Evolutionary conservation across 495 filamentous ascomycete genomes (phyloP).

Genomic region (Barbatosphaeria neglecta): DNA sequence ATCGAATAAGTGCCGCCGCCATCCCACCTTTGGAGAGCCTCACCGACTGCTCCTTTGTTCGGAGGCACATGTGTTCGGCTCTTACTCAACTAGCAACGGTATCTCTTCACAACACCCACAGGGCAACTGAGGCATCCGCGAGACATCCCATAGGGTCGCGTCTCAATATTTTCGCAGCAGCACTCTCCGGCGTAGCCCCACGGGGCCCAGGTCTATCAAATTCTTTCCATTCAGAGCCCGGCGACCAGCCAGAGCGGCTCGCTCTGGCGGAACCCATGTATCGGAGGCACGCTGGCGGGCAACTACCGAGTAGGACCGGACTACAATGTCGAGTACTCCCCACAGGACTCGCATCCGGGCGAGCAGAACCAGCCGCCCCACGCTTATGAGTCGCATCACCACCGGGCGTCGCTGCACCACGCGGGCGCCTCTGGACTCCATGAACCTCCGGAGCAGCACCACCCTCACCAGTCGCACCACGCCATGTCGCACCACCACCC

Average conservation of each 20-base stretch:
- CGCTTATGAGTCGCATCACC: constrained; percentile 41
- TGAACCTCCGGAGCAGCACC: constrained; percentile 30
- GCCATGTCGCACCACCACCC: constrained; percentile 39
- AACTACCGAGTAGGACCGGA: constrained; percentile 48
- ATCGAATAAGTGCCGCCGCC: constrained; percentile 10
- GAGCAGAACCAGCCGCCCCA: constrained; percentile 40
- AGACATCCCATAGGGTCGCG: constrained; percentile 3
- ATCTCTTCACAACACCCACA: constrained; percentile 2
- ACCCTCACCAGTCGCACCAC: constrained; percentile 29
- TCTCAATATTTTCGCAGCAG: constrained; percentile 3
- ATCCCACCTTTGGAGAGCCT: constrained; percentile 10
- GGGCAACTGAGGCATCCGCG: constrained; percentile 1
- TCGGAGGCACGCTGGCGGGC: constrained; percentile 55
- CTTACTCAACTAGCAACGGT: constrained; percentile 11
- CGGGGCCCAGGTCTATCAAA: constrained; percentile 35
- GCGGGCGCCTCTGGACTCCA: constrained; percentile 28
- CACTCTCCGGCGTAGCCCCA: constrained; percentile 23
- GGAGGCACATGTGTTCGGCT: constrained; percentile 27
- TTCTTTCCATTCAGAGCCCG: constrained; percentile 42
- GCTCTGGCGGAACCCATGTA: constrained; percentile 65
- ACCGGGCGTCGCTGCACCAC: constrained; percentile 35
- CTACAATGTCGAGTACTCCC: constrained; percentile 53
- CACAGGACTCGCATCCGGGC: constrained; percentile 46
- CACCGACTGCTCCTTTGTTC: constrained; percentile 9
- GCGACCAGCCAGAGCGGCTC: constrained; percentile 57